A percentile compares a stretch with the other conserved stretches of the same genome.
phyloP scores from a whole-genome alignment of 2,329 filamentous ascomycete species.

The Pleurostoma richardsiae region DNA sequence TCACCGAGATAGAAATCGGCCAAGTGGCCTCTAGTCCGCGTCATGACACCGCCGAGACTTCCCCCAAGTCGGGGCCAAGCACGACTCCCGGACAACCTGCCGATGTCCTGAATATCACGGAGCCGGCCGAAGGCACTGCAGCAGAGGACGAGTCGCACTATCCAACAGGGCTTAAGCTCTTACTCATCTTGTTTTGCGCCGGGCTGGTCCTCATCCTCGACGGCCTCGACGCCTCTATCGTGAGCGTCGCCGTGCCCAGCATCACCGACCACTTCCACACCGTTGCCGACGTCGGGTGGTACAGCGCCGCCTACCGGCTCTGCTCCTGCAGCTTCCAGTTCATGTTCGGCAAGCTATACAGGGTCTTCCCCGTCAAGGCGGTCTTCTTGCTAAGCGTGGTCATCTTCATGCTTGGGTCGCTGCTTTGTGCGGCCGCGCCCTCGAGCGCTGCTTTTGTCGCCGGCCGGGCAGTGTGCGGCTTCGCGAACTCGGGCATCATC shows the following conservation, averaged over 20 bases:
- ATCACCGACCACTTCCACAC: conserved; percentile 10
- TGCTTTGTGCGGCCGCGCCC: conserved; percentile 5
- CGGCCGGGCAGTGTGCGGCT: conserved; percentile 6
- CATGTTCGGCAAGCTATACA: conserved; percentile 8
- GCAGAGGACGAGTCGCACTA: conserved; percentile 6
- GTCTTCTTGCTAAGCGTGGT: conserved; percentile 5
- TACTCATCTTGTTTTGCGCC: conserved; percentile 5
- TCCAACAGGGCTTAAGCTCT: conserved; percentile 7
- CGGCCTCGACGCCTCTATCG: conserved; percentile 5
- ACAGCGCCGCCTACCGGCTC: conserved; percentile 6
- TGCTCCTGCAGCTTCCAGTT: conserved; percentile 9
- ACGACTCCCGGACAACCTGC: background rate
- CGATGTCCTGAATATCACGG: background rate
- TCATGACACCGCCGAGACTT: no score
- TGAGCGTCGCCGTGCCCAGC: conserved; percentile 6
- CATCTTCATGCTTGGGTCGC: conserved; percentile 6
- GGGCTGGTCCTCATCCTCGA: conserved; percentile 5
- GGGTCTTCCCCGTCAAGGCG: conserved; percentile 1
- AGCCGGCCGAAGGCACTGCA: background rate
- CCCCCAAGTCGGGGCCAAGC: no score
- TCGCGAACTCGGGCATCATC: conserved; percentile 1
- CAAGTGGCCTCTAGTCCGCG: no score
- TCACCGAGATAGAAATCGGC: no score
- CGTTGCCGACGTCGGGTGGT: conserved; percentile 8
- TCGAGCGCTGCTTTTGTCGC: conserved; percentile 3